These are phyloP conservation scores for Haplosporangium sp. DNA, from an alignment of 371 early-diverging fungal genomes.

Conservation along the genomic window DNA sequence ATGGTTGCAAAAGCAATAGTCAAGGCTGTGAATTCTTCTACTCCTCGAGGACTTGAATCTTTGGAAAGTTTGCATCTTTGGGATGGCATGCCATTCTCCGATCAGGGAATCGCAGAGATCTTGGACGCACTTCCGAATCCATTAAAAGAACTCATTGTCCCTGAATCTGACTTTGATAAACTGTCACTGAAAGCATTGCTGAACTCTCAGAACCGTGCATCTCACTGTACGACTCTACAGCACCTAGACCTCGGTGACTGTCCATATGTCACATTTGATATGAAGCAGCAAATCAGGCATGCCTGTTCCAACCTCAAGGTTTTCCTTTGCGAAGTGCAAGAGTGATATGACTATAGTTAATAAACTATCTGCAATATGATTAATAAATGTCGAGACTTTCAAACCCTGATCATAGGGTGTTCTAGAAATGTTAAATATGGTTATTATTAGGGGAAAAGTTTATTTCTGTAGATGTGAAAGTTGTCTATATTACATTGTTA, in stretches of 20 bases:
- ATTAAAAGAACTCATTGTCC: background rate
- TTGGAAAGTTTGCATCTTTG: slow-evolving; percentile 4
- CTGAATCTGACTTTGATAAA: slow-evolving; percentile 3
- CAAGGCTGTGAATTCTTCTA: background rate
- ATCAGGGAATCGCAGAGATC: slow-evolving; percentile 2
- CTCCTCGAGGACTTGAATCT: background rate
- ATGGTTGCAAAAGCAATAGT: background rate
- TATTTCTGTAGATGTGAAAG: no score
- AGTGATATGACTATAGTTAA: no score
- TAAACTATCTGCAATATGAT: no score
- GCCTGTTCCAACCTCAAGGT: background rate
- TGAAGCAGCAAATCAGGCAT: background rate
- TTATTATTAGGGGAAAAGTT: no score
- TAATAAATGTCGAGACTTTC: no score
- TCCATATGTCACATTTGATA: background rate
- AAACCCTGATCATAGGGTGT: no score
- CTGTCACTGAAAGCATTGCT: background rate
- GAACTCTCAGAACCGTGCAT: background rate
- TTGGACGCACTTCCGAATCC: background rate
- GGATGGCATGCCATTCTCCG: slow-evolving; percentile 4
- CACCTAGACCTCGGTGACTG: background rate
- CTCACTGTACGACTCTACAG: background rate
- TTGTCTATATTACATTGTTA: no score
- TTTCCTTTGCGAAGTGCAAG: no score
- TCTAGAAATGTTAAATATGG: no score